A percentile compares a stretch with the other conserved stretches of the same genome.
Evolutionary conservation across 2,329 filamentous ascomycete species (phyloP).

Genomic region (Westerdykella ornata): DNA sequence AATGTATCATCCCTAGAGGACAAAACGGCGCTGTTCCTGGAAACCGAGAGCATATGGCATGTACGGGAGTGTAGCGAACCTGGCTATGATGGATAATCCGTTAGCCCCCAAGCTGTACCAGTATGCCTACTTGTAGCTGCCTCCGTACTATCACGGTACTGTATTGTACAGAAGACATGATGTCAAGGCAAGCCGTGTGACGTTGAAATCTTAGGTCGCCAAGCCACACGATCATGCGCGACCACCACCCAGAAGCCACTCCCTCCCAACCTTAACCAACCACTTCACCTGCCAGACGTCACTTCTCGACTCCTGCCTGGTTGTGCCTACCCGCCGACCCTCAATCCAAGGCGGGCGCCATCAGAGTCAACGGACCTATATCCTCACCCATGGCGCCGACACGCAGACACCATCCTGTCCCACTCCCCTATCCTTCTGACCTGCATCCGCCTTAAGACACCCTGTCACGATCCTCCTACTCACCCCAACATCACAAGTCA

Average conservation of each 20-base stretch:
- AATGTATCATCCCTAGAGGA: too few species aligned
- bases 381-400: slow-evolving; percentile 13
- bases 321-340: slow-evolving; percentile 6
- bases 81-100: too few species aligned
- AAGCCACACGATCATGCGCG: neutral
- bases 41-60: too few species aligned
- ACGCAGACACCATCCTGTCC: slow-evolving; percentile 23
- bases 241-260: neutral
- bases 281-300: slow-evolving; percentile 1
- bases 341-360: slow-evolving; percentile 9
- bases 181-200: too few species aligned
- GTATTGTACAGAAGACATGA: too few species aligned
- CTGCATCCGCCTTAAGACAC: slow-evolving; percentile 19
- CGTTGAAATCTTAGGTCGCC: too few species aligned
- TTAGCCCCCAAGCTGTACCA: too few species aligned
- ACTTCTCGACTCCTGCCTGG: neutral
- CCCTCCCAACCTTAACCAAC: neutral
- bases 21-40: too few species aligned
- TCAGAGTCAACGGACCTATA: slow-evolving; percentile 8
- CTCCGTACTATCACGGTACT: too few species aligned
- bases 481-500: neutral
- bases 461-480: neutral
- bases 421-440: slow-evolving; percentile 32
- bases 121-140: too few species aligned
- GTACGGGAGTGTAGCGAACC: too few species aligned